Percentiles rank a stretch among this genome's conserved stretches.
Conservation (phyloP, 495 filamentous ascomycete genomes). For the Emericellopsis terricola region DNA sequence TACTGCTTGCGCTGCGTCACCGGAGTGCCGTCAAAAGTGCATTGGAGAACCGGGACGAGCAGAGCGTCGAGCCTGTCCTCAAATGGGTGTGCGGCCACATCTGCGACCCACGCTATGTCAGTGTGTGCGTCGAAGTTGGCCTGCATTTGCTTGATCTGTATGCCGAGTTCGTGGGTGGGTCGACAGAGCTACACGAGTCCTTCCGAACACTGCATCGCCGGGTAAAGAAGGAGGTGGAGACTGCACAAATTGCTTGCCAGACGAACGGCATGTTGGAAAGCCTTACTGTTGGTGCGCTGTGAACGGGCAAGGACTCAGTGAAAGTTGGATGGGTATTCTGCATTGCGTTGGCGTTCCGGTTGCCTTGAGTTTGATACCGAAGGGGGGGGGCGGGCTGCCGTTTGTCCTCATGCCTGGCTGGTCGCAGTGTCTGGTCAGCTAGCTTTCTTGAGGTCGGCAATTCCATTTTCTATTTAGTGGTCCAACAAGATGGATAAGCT, state of each 20-base stretch:
- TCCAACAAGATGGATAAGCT: no score
- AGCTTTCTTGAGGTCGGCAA: no score
- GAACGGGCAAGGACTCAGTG: neutral
- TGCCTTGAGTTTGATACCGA: no score
- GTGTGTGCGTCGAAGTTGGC: constrained; percentile 59
- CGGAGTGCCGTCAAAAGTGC: constrained; percentile 73
- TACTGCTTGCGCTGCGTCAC: constrained; percentile 71
- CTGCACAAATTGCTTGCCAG: constrained; percentile 57
- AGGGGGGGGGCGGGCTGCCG: no score
- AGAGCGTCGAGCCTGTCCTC: constrained; percentile 60
- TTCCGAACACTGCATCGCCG: constrained; percentile 44
- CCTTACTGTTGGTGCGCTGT: constrained; percentile 28
- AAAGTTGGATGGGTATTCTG: constrained; percentile 9
- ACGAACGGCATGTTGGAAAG: constrained; percentile 75
- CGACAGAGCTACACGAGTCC: constrained; percentile 47
- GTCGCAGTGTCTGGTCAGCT: no score
- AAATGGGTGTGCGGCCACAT: constrained; percentile 69
- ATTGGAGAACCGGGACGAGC: constrained; percentile 66
- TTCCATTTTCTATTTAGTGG: no score
- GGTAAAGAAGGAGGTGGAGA: constrained; percentile 62
- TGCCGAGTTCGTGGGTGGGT: constrained; percentile 58
- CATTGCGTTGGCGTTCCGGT: constrained; percentile 24
- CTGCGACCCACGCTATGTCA: constrained; percentile 57
- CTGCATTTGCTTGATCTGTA: constrained; percentile 76
- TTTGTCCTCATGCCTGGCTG: no score